Evolutionary conservation across 1,284 basidiomycete genomes (phyloP).

Genomic region (Grifola frondosa): DNA sequence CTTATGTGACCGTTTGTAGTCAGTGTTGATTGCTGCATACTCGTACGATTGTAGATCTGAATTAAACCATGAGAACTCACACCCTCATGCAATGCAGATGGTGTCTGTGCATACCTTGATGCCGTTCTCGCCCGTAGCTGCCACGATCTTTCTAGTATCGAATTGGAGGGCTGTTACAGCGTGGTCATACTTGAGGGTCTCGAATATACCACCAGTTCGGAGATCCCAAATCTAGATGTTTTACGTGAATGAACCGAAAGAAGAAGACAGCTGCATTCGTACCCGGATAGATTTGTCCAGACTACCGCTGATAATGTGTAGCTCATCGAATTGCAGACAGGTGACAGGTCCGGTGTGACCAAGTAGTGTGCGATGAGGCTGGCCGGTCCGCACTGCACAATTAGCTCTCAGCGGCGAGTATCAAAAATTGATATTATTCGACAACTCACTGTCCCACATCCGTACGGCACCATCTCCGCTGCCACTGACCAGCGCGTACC

Average conservation of each 20-base stretch:
- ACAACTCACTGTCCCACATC: conserved; percentile 99
- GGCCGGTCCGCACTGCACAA: conserved; percentile 89
- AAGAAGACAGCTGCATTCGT: conserved; percentile 29
- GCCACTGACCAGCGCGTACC: conserved; percentile 94
- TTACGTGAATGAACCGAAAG: conserved; percentile 6
- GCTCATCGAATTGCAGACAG: conserved; percentile 95
- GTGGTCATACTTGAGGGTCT: conserved; percentile 90
- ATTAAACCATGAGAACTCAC: not conserved
- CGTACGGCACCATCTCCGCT: conserved; percentile 95
- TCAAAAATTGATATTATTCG: not conserved
- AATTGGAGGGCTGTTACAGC: conserved; percentile 93
- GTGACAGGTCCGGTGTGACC: conserved; percentile 96
- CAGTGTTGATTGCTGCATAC: conserved; percentile 83
- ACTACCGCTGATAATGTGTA: conserved; percentile 89
- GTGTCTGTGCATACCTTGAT: conserved; percentile 63
- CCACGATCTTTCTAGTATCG: conserved; percentile 90
- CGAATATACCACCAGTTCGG: conserved; percentile 83
- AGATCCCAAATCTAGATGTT: conserved; percentile 89
- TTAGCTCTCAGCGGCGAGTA: conserved; percentile 5
- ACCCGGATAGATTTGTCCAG: conserved; percentile 93
- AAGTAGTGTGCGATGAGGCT: conserved; percentile 89
- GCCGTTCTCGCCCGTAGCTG: conserved; percentile 92
- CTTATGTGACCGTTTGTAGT: conserved; percentile 89
- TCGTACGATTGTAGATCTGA: conserved; percentile 95
- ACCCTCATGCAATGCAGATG: not conserved